These are phyloP conservation scores for Cryphonectria japonica DNA, from an alignment of 2,329 filamentous ascomycete species.

Conservation along the genomic window DNA sequence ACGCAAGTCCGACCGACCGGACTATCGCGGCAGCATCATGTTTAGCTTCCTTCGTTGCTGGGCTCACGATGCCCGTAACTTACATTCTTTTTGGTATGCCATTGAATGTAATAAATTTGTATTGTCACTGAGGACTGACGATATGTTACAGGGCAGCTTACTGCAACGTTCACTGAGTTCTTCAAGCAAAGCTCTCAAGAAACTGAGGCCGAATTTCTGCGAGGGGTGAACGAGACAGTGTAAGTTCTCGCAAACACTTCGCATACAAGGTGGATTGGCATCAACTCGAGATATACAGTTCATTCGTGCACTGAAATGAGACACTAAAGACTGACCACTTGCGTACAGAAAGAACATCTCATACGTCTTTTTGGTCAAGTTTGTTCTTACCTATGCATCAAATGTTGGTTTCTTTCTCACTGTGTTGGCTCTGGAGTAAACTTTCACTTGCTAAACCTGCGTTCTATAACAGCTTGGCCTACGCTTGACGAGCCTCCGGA, in stretches of 20 bases:
- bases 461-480: constrained; percentile 48
- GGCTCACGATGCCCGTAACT: constrained; percentile 61
- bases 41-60: constrained; percentile 57
- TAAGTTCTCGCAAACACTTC: constrained; percentile 26
- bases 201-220: constrained; percentile 36
- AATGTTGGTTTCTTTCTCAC: constrained; percentile 33
- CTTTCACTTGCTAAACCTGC: background rate
- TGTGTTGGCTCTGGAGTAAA: background rate
- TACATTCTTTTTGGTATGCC: constrained; percentile 62
- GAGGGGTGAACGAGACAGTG: constrained; percentile 37
- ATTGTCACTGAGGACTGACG: constrained; percentile 38
- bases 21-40: constrained; percentile 50
- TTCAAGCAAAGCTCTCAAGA: constrained; percentile 33
- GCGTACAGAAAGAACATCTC: constrained; percentile 64
- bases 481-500: constrained; percentile 62
- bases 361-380: constrained; percentile 69
- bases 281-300: background rate
- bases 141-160: constrained; percentile 34
- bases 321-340: constrained; percentile 31
- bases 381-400: constrained; percentile 59
- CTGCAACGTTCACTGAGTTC: constrained; percentile 39
- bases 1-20: constrained; percentile 57
- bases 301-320: background rate
- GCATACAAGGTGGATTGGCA: background rate
- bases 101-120: background rate